Conservation (phyloP, 202 grass and related monocot genomes). For the Zizania palustris region DNA sequence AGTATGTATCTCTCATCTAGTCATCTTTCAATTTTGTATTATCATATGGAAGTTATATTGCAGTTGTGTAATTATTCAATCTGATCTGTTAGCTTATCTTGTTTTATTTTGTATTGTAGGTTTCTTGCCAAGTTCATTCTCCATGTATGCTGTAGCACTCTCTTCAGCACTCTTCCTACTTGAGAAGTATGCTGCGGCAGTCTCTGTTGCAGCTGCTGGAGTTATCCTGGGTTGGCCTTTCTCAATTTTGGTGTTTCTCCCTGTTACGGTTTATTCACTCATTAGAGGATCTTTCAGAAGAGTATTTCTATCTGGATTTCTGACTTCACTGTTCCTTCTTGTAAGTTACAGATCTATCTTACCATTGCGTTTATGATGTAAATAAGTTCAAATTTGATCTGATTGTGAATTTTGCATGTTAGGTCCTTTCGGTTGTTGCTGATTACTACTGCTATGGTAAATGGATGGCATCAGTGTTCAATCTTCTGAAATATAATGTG, state of each 20-base stretch:
- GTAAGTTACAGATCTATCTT: conserved; percentile 58
- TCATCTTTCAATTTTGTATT: conserved; percentile 19
- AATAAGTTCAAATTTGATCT: conserved; percentile 15
- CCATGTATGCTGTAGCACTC: conserved; percentile 97
- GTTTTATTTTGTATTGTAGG: conserved; percentile 51
- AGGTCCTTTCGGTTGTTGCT: conserved; percentile 77
- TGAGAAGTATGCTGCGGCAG: conserved; percentile 72
- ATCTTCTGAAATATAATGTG: conserved; percentile 96
- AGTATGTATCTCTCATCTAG: conserved; percentile 59
- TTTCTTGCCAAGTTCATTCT: conserved; percentile 98
- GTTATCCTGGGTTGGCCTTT: conserved; percentile 99
- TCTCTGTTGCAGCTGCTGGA: conserved; percentile 77
- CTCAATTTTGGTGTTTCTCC: conserved; percentile 86
- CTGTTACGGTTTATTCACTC: conserved; percentile 75
- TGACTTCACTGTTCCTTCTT: conserved; percentile 76
- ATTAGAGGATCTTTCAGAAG: conserved; percentile 74
- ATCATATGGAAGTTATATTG: conserved; percentile 30
- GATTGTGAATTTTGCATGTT: conserved; percentile 36
- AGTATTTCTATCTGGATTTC: conserved; percentile 78
- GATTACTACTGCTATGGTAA: conserved; percentile 79
- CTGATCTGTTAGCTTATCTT: conserved; percentile 26
- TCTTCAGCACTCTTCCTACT: conserved; percentile 91
- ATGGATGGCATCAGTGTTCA: conserved; percentile 86
- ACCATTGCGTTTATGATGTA: conserved; percentile 15
- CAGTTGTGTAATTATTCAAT: conserved; percentile 27